Base-by-base conservation (phyloP, 2,329 filamentous ascomycete genomes). In the Phialemonium atrogriseum region DNA sequence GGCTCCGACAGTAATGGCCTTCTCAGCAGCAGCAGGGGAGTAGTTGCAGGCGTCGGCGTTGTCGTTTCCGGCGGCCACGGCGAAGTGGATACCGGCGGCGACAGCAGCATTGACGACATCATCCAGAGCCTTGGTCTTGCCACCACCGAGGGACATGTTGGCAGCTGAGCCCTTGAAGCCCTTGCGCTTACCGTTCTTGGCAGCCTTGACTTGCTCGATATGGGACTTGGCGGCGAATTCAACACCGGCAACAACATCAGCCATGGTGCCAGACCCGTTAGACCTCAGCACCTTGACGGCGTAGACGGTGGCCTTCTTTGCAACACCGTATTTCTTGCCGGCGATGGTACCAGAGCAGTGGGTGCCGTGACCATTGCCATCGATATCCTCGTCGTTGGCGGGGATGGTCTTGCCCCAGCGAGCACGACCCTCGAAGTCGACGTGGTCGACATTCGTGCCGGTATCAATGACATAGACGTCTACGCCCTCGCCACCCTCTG, bases 11-110 rank as follows among this genome's bases (percentile, higher is more conserved):
- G 91, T 98, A 58, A 98, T 77, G 46, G 91, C 88, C 54, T 93
- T 86, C 51, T 77, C 71, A 48, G 93, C 87, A 43, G 89, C 84
- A 52, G 91, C 93, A 38, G 91, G 91, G 24, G 91, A 98, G 77
- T 96, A 98, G 72, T 91, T 93, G 82, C 91, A 98, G 36, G 93
- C 91, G 64, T 98, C 88, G 43, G 89, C 86, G 55, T 98, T 96
- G 67, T 98, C 93, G 59, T 98, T 98, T 58, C 91, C 91, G 48
- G 91, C 91, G 56, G 91, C 91, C 47, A 98, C 91, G 47, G 93
- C 88, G 54, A 98, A 98, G 77, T 98, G 88, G 41, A 98, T 74
- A 56, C 91, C 91, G 51, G 81, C 83, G 36, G 81, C 73, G 49
- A 96, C 89, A 44, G 89, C 89, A 44, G 89, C 89, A 59, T 96